A percentile compares a stretch with the other conserved stretches of the same genome.
Conservation (phyloP, 2,329 filamentous ascomycete genomes). For the Cordyceps farinosa region DNA sequence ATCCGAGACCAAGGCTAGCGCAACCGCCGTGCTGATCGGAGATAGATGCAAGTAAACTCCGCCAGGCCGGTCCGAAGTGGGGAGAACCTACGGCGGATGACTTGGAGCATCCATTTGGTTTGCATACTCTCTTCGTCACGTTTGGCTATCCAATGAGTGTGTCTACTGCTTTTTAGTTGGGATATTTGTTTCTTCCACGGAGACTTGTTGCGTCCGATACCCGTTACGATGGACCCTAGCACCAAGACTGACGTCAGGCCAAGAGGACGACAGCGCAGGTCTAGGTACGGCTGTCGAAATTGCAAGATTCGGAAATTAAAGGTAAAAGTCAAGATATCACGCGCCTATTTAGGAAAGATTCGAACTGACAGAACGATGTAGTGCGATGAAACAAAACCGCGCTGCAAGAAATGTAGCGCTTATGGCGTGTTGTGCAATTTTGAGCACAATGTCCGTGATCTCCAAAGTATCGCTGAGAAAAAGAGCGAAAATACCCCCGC, state of each 20-base stretch:
- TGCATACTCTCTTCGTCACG: background rate
- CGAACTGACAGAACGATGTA: background rate
- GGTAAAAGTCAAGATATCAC: conserved; percentile 27
- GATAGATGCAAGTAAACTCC: conserved; percentile 7
- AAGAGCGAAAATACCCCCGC: background rate
- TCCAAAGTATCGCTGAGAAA: conserved; percentile 2
- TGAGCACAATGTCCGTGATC: conserved; percentile 3
- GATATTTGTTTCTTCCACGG: background rate
- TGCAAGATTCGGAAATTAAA: conserved; percentile 50
- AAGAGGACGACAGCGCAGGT: conserved; percentile 24
- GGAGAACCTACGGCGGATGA: background rate
- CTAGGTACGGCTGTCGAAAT: conserved; percentile 47
- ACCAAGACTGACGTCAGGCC: background rate
- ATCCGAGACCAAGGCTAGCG: background rate
- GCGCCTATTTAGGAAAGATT: background rate
- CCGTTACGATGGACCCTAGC: background rate
- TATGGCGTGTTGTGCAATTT: conserved; percentile 8
- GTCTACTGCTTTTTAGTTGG: background rate
- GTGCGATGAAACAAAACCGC: conserved; percentile 11
- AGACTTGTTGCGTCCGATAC: background rate
- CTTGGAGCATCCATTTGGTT: background rate
- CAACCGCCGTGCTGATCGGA: background rate
- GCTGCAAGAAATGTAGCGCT: background rate
- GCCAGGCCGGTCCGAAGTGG: background rate
- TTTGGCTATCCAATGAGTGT: background rate